Base-by-base conservation (phyloP, 169 alveolate genomes). In the Perkinsus marinus region DNA sequence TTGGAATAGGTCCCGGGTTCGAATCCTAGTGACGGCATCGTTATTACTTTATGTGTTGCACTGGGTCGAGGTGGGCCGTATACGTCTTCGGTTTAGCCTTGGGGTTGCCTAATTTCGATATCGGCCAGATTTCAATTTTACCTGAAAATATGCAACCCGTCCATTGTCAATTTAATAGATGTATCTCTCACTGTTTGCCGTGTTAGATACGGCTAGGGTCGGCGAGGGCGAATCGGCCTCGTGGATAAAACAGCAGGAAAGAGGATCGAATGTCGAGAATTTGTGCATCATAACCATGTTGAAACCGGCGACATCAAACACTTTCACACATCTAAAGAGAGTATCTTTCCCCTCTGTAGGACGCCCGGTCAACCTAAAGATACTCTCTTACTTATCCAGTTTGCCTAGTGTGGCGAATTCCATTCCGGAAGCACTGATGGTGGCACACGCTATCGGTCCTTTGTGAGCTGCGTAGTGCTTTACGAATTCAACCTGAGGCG, bases 381-480 rank as follows among this genome's bases (percentile, higher is more conserved):
- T 41, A 41, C 10, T 10, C 46, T 3, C 46, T 41, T 57, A 57
- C 79, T 57, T 57, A 30, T 57, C 79, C 34, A 13, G 79, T 30
- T 57, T 57, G 5, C 79, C 79, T 7, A 57, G 79, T 7, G 79
- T 57, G 22, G 79, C 79, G 34, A 57, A 57, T 26, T 57, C 79
- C 79, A 57, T 19, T 0, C 79, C 79, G 34, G 79, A 57, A 13
- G 79, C 79, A 26, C 79, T 57, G 37, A 57, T 57, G 79, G 79
- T 57, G 79, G 34, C 79, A 16, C 37, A 57, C 7, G 37, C 79
- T 57, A 57, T 57, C 93, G 91, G 95, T 93, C 98, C 97, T 30
- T 95, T 93, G 91, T 98, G 99, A 22, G 99, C 99, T 91, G 98
- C 95, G 95, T 97, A 97, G 93, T 98, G 98, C 94, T 98, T 99